These are phyloP conservation scores for Xanthoceras sorbifolium DNA, from an alignment of 345 rosid genomes.

Conservation along the genomic window DNA sequence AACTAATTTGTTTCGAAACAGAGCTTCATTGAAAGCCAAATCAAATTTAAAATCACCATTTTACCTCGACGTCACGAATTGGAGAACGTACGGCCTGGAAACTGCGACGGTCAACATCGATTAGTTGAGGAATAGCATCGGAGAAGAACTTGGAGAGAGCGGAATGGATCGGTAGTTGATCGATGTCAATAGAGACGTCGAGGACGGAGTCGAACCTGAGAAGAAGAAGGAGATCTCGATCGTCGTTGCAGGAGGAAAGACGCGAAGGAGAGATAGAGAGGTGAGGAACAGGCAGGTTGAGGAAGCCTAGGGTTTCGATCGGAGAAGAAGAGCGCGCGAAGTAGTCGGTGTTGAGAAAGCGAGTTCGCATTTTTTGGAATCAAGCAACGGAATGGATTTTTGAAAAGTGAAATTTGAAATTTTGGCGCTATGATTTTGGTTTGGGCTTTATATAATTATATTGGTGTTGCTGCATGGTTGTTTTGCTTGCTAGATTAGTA, in stretches of 20 bases:
- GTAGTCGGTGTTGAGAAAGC: conserved; percentile 64
- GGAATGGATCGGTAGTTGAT: conserved; percentile 43
- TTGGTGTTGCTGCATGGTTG: too few species aligned
- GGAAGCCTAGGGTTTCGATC: conserved; percentile 55
- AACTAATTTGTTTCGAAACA: background rate
- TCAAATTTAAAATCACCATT: conserved; percentile 6
- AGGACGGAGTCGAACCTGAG: conserved; percentile 36
- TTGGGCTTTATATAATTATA: background rate
- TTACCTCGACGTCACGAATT: conserved; percentile 30
- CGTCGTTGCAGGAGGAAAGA: conserved; percentile 27
- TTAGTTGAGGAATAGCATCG: conserved; percentile 51
- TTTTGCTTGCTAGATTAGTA: too few species aligned
- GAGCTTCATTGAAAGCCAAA: background rate
- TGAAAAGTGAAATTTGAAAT: conserved; percentile 11
- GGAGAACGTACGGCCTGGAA: conserved; percentile 27
- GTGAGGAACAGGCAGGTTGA: conserved; percentile 58
- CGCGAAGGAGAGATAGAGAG: conserved; percentile 35
- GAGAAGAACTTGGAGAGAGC: conserved; percentile 60
- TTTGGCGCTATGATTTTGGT: conserved; percentile 40
- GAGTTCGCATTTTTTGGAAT: conserved; percentile 58
- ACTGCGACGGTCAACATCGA: conserved; percentile 34
- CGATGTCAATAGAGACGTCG: conserved; percentile 35
- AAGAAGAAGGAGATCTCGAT: conserved; percentile 7
- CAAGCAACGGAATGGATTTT: conserved; percentile 3
- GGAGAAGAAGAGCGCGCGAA: conserved; percentile 42